Percentiles rank a stretch among this genome's conserved stretches.
These are phyloP conservation scores for Skeletonema potamos DNA, from an alignment of 108 stramenopile genomes.

Conservation along the genomic window DNA sequence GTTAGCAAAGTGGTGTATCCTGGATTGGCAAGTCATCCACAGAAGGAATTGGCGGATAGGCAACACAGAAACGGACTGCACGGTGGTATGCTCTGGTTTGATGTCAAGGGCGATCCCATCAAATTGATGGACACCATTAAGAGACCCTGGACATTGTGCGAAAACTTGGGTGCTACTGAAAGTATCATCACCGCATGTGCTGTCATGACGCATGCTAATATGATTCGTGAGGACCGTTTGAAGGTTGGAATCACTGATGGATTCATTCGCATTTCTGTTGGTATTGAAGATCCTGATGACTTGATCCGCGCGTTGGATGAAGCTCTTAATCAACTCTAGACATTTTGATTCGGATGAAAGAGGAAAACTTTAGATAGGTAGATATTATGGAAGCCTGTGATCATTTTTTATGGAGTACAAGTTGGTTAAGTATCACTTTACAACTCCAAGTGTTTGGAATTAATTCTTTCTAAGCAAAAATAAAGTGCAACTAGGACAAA, in stretches of 20 bases:
- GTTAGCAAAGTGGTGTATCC: constrained; percentile 76
- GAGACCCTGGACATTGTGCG: constrained; percentile 81
- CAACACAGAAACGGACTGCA: constrained; percentile 76
- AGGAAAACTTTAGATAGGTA: neutral
- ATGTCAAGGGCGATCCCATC: constrained; percentile 79
- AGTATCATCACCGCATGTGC: constrained; percentile 83
- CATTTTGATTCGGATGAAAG: neutral
- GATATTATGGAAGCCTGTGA: no score
- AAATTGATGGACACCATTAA: constrained; percentile 80
- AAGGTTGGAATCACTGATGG: constrained; percentile 87
- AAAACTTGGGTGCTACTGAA: constrained; percentile 82
- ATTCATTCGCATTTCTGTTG: constrained; percentile 81
- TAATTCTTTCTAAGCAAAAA: neutral
- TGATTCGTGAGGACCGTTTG: constrained; percentile 70
- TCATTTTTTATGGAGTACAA: no score
- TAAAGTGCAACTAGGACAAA: neutral
- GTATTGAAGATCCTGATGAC: constrained; percentile 79
- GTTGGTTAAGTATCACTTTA: neutral
- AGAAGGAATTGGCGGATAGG: constrained; percentile 78
- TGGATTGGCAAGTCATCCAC: constrained; percentile 75
- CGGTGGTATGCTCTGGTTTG: constrained; percentile 88
- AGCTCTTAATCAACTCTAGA: constrained; percentile 62
- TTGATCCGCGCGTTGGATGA: constrained; percentile 70
- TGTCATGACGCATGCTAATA: constrained; percentile 88
- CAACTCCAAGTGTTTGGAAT: neutral